A percentile compares a stretch with the other conserved stretches of the same genome.
Conservation (phyloP, 164 flowering plant species). For the Piper longum region DNA sequence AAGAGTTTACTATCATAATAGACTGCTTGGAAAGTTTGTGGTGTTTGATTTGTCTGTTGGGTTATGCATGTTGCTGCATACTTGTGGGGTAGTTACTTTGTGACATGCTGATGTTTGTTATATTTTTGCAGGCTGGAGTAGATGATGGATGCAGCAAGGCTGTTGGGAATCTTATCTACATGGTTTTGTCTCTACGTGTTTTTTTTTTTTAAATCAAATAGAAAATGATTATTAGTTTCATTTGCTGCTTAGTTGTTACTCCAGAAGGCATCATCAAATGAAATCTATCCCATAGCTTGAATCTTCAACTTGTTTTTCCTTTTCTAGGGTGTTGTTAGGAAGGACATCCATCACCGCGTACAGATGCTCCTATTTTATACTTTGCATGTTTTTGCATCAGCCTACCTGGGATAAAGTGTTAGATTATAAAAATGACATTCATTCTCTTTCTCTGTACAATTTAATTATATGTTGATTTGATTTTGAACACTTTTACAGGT, state of each 20-base stretch:
- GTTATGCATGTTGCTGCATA: neutral
- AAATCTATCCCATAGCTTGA: neutral
- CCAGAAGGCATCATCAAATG: neutral
- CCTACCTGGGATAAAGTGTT: too few relatives aligned
- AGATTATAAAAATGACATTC: neutral
- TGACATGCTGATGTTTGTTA: neutral
- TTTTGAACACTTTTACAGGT: slow-evolving; percentile 26
- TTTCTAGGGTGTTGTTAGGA: too few relatives aligned
- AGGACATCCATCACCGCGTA: too few relatives aligned
- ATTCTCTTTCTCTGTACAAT: neutral
- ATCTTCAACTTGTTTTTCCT: neutral
- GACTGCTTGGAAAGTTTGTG: neutral
- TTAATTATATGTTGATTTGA: too few relatives aligned
- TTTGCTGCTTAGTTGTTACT: too few relatives aligned
- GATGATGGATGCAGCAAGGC: slow-evolving; percentile 51
- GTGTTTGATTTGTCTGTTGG: neutral
- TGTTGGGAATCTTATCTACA: slow-evolving; percentile 73
- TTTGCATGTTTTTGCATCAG: too few relatives aligned
- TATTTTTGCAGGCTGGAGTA: slow-evolving; percentile 48
- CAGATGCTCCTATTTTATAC: too few relatives aligned
- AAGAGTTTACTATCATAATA: neutral
- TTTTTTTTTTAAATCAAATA: too few relatives aligned
- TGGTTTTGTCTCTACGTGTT: slow-evolving; percentile 19
- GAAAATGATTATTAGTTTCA: too few relatives aligned
- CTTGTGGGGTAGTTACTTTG: neutral